These are phyloP conservation scores for Fonsecaea erecta DNA, from an alignment of 2,329 filamentous ascomycete species.

Conservation along the genomic window DNA sequence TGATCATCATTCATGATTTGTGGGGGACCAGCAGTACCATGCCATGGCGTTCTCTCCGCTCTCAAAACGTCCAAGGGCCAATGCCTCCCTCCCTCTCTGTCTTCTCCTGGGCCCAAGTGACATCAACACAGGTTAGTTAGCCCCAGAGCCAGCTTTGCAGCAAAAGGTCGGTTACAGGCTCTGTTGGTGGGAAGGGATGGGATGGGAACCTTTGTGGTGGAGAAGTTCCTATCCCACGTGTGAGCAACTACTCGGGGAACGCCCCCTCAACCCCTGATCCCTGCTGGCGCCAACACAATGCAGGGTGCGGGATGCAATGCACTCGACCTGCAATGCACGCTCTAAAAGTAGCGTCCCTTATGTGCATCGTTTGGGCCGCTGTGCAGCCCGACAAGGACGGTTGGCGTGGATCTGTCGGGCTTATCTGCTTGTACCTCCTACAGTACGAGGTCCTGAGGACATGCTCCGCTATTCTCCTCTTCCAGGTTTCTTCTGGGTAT, in stretches of 20 bases:
- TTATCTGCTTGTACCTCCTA: neutral
- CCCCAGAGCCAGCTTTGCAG: neutral
- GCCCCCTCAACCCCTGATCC: neutral
- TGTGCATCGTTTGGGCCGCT: conserved; percentile 15
- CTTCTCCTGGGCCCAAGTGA: neutral
- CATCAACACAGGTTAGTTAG: conserved; percentile 3
- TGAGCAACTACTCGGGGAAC: conserved; percentile 4
- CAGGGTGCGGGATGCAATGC: neutral
- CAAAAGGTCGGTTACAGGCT: neutral
- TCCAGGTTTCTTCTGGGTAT: neutral
- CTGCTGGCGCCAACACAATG: neutral
- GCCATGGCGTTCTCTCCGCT: neutral
- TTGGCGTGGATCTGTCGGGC: neutral
- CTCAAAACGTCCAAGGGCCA: neutral
- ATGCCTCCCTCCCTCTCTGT: neutral
- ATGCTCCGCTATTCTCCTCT: neutral
- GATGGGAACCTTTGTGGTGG: neutral
- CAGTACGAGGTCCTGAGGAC: too few relatives aligned
- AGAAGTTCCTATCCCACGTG: conserved; percentile 6
- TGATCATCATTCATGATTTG: too few relatives aligned
- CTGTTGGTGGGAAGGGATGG: too few relatives aligned
- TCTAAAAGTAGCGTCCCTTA: neutral
- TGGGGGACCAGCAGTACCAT: neutral
- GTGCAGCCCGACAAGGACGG: conserved; percentile 8
- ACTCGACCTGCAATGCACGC: conserved; percentile 6